A percentile compares a stretch with the other conserved stretches of the same genome.
phyloP scores from a whole-genome alignment of 2,329 filamentous ascomycete species.

The Biscogniauxia marginata region DNA sequence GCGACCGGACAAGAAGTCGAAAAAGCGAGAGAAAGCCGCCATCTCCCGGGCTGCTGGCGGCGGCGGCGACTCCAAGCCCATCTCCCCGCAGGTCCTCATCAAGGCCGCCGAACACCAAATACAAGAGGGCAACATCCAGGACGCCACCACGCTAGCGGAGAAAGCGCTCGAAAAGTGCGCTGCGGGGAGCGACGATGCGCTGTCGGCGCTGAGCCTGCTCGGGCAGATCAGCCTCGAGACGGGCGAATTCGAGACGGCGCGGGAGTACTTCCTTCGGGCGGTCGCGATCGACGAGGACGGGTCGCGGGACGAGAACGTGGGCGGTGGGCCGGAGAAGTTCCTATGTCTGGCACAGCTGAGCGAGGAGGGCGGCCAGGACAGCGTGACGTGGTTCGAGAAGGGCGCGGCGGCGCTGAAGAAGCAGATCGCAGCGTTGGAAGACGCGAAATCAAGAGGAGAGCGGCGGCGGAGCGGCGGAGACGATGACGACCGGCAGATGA shows the following conservation, averaged over 20 bases:
- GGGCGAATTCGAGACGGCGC: slow-evolving; percentile 75
- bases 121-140: slow-evolving; percentile 31
- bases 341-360: slow-evolving; percentile 90
- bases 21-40: slow-evolving; percentile 27
- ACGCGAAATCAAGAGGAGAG: slow-evolving; percentile 30
- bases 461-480: background rate
- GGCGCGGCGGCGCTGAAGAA: slow-evolving; percentile 71
- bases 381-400: slow-evolving; percentile 65
- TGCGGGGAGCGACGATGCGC: slow-evolving; percentile 45
- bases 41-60: slow-evolving; percentile 23
- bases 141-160: slow-evolving; percentile 29
- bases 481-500: slow-evolving; percentile 33
- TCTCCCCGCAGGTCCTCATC: slow-evolving; percentile 32
- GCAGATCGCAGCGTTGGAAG: slow-evolving; percentile 66
- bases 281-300: slow-evolving; percentile 77
- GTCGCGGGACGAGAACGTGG: slow-evolving; percentile 63
- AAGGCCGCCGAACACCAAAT: slow-evolving; percentile 33
- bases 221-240: slow-evolving; percentile 81
- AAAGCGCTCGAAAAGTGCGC: slow-evolving; percentile 30
- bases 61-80: slow-evolving; percentile 20
- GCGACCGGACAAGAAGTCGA: slow-evolving; percentile 34
- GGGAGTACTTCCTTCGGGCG: slow-evolving; percentile 69
- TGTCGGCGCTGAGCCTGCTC: slow-evolving; percentile 71
- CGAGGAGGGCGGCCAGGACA: slow-evolving; percentile 65
- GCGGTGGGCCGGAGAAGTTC: slow-evolving; percentile 90